Percentiles rank a stretch among this genome's conserved stretches.
Conservation (phyloP, 2,329 filamentous ascomycete species). For the Paraphaeosphaeria minitans region DNA sequence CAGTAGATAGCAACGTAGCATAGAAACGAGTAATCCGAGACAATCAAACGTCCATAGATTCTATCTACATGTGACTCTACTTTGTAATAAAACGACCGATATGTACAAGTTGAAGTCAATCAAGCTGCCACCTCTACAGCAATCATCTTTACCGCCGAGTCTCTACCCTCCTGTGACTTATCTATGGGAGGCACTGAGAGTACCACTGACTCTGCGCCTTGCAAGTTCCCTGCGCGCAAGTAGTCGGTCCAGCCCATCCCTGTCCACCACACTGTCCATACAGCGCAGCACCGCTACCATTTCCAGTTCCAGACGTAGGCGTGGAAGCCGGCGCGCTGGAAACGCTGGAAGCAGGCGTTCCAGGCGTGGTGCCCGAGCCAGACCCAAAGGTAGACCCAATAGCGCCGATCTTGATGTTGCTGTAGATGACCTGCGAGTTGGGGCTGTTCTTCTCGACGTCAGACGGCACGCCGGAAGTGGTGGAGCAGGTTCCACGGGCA, state of each 20-base stretch:
- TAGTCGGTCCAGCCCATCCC: conserved; percentile 13
- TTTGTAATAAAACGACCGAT: neutral
- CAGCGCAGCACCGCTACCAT: neutral
- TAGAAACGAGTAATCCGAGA: too few relatives aligned
- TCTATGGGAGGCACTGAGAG: conserved; percentile 14
- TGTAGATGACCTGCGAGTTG: conserved; percentile 24
- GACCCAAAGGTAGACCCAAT: conserved; percentile 24
- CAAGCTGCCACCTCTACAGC: neutral
- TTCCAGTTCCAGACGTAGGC: neutral
- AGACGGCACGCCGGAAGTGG: conserved; percentile 21
- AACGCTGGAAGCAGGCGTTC: neutral
- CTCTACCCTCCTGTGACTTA: neutral
- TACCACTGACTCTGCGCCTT: conserved; percentile 15
- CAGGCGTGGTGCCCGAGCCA: neutral
- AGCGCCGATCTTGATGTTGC: conserved; percentile 33
- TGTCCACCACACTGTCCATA: conserved; percentile 16
- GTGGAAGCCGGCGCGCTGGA: neutral
- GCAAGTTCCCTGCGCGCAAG: conserved; percentile 14
- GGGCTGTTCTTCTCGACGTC: conserved; percentile 20
- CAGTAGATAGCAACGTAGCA: neutral
- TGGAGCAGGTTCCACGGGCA: conserved; percentile 24
- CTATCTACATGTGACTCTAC: neutral
- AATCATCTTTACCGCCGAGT: neutral
- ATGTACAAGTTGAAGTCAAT: conserved; percentile 1
- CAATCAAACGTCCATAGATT: neutral